Evolutionary conservation across 2,329 filamentous ascomycete species (phyloP).

Genomic region (Cladophialophora bantiana): DNA sequence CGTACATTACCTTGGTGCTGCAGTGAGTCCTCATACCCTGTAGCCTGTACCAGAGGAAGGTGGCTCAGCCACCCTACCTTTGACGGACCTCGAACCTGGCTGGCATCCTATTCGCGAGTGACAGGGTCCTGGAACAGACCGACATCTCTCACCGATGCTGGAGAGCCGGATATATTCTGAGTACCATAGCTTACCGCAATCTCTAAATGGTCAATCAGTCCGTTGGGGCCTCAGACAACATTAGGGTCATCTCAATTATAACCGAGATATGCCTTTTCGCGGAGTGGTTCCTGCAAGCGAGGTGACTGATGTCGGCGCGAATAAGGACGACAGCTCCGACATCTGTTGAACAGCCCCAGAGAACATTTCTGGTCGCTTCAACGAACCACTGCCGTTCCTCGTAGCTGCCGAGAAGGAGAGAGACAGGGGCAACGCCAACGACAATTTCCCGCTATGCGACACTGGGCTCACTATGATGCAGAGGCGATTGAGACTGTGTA

Average conservation of each 20-base stretch:
- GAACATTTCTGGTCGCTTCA: not conserved
- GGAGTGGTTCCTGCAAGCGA: not conserved
- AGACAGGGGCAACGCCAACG: not conserved
- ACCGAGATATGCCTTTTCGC: not conserved
- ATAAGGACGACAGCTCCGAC: not conserved
- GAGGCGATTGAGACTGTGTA: not conserved
- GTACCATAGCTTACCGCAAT: not conserved
- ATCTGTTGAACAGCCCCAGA: not conserved
- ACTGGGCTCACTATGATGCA: not conserved
- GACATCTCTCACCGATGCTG: not conserved
- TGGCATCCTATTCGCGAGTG: not conserved
- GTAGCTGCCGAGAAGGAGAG: not conserved
- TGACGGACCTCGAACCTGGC: not conserved
- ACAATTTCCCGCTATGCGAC: not conserved
- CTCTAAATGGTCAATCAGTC: not conserved
- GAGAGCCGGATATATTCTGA: slow-evolving; percentile 8
- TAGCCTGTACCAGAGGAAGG: not conserved
- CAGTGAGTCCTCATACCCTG: not conserved
- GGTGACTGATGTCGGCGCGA: not conserved
- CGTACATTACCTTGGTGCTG: not conserved
- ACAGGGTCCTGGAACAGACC: not conserved
- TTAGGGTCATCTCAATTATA: not conserved
- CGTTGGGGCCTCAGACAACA: not conserved
- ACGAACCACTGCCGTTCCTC: not conserved
- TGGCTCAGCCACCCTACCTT: slow-evolving; percentile 6